Percentiles rank a stretch among this genome's conserved stretches.
Evolutionary conservation across 176 grass and related monocot species (phyloP).

Genomic region (Melocanna baccifera): DNA sequence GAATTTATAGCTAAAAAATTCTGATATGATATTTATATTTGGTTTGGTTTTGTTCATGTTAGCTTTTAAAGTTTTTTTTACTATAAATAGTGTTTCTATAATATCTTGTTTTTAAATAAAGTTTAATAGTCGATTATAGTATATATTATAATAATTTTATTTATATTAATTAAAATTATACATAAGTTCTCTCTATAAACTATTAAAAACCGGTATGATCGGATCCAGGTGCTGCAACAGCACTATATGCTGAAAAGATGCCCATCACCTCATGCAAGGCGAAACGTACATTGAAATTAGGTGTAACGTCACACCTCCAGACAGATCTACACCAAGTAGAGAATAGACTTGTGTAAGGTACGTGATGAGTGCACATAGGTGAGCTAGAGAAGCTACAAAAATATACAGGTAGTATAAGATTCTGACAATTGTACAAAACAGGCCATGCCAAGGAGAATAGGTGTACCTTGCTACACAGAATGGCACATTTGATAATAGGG

Average conservation of each 20-base stretch:
- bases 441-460: background rate
- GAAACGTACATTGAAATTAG: slow-evolving; percentile 12
- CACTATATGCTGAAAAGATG: background rate
- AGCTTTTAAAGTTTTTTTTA: too few species aligned
- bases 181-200: too few species aligned
- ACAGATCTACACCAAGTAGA: background rate
- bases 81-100: too few species aligned
- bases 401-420: background rate
- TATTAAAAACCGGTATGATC: too few species aligned
- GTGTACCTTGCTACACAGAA: background rate
- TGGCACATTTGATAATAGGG: background rate
- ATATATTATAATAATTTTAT: too few species aligned
- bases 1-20: background rate
- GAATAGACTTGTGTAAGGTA: background rate
- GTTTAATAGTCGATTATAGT: too few species aligned
- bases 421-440: background rate
- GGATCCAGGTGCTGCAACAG: background rate
- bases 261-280: background rate
- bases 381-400: background rate
- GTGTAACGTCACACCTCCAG: background rate
- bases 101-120: too few species aligned
- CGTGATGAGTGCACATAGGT: background rate
- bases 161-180: too few species aligned
- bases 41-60: too few species aligned
- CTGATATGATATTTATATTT: background rate